Base-by-base conservation (phyloP, 2,329 filamentous ascomycete genomes). In the Talaromyces amestolkiae region DNA sequence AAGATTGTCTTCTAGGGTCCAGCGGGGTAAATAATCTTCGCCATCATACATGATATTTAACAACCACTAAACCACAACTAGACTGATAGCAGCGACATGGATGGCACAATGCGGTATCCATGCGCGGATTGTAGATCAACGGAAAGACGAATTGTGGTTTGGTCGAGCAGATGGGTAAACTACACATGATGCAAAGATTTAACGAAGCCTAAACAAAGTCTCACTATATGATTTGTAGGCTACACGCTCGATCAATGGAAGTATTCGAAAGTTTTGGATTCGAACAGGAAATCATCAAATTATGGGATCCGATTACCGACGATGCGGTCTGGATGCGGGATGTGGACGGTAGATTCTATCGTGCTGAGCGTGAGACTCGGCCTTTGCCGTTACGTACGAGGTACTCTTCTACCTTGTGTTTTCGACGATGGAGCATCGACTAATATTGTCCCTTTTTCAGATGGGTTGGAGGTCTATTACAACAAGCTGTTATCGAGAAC, bases 221-320 rank as follows among this genome's bases (percentile, higher is more conserved):
- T 59, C 17, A 59, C 41, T 45, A 15, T 19, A 15, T 37, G 0
- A 43, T 22, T 11, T 37, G 37, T 41, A 59, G 56, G 56, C 33
- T 59, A 17, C 56, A 59, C 33, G 31, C 56, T 33, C 56, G 56
- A 17, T 59, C 56, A 1, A 59, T 59, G 56, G 56, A 59, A 24
- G 37, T 59, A 37, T 59, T 59, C 56, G 56, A 59, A 37, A 59
- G 56, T 43, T 59, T 59, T 37, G 56, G n/a, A 33, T 22, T 59
- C 35, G 56, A 59, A 37, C 1, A 59, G 56, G 35, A 59, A 11
- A 59, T 59, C 56, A 59, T 37, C 15, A 33, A 59, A 22, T 7
- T 19, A 59, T 59, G 56, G 56, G 56, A 59, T 35, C 56, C 56
- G 5, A 59, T 59, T 13, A 59, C 56, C 15, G 56, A 37, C 17